A percentile compares a stretch with the other conserved stretches of the same genome.
Conservation (phyloP, 2,329 filamentous ascomycete species). For the Arthroderma uncinatum region DNA sequence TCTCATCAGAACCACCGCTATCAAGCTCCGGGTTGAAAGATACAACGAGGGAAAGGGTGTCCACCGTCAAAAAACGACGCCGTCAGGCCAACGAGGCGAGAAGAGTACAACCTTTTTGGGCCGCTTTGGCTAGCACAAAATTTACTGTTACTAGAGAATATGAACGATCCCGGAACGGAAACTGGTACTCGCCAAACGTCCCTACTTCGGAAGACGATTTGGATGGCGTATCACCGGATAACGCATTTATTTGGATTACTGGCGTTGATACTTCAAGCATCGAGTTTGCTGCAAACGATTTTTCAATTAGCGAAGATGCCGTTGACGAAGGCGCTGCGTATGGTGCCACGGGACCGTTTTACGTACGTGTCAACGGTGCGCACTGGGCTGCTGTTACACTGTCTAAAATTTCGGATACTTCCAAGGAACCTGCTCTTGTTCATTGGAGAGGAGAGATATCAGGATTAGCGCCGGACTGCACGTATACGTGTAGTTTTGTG, state of each 20-base stretch:
- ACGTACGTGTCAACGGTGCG: conserved; percentile 54
- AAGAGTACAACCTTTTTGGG: conserved; percentile 86
- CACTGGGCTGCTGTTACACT: conserved; percentile 54
- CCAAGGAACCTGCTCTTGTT: conserved; percentile 34
- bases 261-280: conserved; percentile 38
- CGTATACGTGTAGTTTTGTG: conserved; percentile 53
- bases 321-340: conserved; percentile 12
- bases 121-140: conserved; percentile 87
- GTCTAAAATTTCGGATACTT: conserved; percentile 34
- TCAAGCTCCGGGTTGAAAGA: conserved; percentile 38
- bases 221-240: conserved; percentile 31
- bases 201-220: conserved; percentile 34
- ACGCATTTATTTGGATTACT: conserved; percentile 39
- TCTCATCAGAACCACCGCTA: conserved; percentile 34
- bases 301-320: conserved; percentile 22
- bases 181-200: conserved; percentile 17
- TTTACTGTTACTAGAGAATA: conserved; percentile 91
- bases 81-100: conserved; percentile 86
- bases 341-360: conserved; percentile 46
- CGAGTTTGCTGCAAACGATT: conserved; percentile 37
- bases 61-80: conserved; percentile 66
- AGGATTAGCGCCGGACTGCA: conserved; percentile 52
- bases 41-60: conserved; percentile 44
- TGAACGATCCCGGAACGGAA: conserved; percentile 54
- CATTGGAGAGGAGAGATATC: conserved; percentile 53